Conservation (phyloP, 805 yeast genomes). For the Starmerella stellata region DNA sequence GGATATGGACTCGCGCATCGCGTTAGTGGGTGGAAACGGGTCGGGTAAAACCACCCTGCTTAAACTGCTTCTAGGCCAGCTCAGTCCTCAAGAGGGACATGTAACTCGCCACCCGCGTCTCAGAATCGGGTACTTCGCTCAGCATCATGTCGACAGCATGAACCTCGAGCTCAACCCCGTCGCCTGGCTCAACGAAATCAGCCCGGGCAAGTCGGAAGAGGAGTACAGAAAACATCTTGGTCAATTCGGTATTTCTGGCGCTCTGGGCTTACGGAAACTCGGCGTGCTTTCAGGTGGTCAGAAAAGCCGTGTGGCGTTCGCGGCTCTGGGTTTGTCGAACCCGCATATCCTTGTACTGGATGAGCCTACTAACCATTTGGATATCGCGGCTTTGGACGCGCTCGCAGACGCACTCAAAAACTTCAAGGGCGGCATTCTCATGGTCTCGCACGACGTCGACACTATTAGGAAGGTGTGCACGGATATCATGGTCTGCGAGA, state of each 20-base stretch:
- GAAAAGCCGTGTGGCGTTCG: conserved; percentile 94
- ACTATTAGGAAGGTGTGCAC: conserved; percentile 77
- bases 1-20: conserved; percentile 86
- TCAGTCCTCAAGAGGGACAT: conserved; percentile 58
- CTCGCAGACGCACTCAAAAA: conserved; percentile 70
- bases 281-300: conserved; percentile 90
- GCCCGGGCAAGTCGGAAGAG: conserved; percentile 88
- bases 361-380: conserved; percentile 97
- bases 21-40: conserved; percentile 97
- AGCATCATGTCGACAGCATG: conserved; percentile 97
- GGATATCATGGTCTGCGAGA: conserved; percentile 91
- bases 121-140: conserved; percentile 93
- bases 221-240: conserved; percentile 94
- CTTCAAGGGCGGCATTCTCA: conserved; percentile 87
- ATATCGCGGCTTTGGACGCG: conserved; percentile 95
- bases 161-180: conserved; percentile 73
- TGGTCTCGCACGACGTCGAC: conserved; percentile 95
- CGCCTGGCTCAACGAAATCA: conserved; percentile 76
- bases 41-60: conserved; percentile 95
- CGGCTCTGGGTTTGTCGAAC: conserved; percentile 71
- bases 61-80: conserved; percentile 64
- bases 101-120: conserved; percentile 68
- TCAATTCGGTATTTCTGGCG: conserved; percentile 90
- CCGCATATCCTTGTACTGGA: conserved; percentile 87
- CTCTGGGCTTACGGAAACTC: conserved; percentile 83